Conservation (phyloP, 192 early-diverging fungal species). For the Coemansia sp. region DNA sequence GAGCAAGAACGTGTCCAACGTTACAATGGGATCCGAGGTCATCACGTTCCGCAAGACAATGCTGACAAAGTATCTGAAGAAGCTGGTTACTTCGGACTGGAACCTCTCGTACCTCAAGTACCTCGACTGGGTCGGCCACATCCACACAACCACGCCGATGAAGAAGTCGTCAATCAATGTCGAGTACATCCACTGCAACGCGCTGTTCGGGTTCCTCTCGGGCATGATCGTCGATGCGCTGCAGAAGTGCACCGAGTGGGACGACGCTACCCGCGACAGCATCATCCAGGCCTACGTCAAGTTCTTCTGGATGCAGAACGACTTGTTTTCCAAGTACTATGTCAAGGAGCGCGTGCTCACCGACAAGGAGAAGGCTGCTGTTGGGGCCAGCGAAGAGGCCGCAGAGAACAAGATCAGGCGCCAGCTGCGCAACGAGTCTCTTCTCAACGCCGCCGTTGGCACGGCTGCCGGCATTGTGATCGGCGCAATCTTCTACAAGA, state of each 20-base stretch:
- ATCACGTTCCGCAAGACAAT: conserved; percentile 81
- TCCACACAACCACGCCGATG: conserved; percentile 70
- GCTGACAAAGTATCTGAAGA: conserved; percentile 69
- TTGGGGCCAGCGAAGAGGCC: conserved; percentile 18
- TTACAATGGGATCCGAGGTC: conserved; percentile 64
- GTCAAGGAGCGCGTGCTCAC: conserved; percentile 60
- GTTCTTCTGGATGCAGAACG: conserved; percentile 84
- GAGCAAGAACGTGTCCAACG: conserved; percentile 36
- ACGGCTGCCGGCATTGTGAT: conserved; percentile 27
- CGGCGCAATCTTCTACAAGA: conserved; percentile 23
- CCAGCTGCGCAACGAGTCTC: conserved; percentile 39
- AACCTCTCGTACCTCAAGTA: conserved; percentile 63
- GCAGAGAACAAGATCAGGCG: conserved; percentile 29
- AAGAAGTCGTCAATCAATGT: conserved; percentile 81
- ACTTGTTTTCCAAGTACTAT: conserved; percentile 77
- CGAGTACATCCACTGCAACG: conserved; percentile 80
- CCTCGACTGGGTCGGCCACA: conserved; percentile 77
- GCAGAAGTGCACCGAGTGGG: conserved; percentile 57
- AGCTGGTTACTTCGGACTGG: conserved; percentile 59
- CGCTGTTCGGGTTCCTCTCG: conserved; percentile 69
- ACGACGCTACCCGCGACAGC: conserved; percentile 57
- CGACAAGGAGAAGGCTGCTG: conserved; percentile 31
- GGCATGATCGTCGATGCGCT: conserved; percentile 58
- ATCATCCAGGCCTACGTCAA: conserved; percentile 74
- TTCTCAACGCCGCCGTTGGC: conserved; percentile 30